phyloP scores from a whole-genome alignment of 1,139 yeast species.

The Hemisphaericaspora xylofermentans region DNA sequence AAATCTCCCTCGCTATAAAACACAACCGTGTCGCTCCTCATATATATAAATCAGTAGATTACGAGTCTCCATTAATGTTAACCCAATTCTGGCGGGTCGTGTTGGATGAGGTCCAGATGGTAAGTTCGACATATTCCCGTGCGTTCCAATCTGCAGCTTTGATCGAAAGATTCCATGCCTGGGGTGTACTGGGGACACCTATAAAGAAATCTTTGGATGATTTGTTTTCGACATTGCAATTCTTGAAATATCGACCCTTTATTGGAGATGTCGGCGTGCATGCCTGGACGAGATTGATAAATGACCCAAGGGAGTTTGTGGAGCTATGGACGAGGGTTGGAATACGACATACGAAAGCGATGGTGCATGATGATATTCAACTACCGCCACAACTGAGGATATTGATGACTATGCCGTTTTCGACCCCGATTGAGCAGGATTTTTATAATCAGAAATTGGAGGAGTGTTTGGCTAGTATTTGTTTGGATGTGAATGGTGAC shows the following conservation, averaged over 20 bases:
- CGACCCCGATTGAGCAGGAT: constrained; percentile 80
- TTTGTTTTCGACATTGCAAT: constrained; percentile 66
- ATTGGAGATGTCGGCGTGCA: constrained; percentile 35
- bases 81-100: constrained; percentile 89
- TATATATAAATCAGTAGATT: constrained; percentile 38
- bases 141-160: constrained; percentile 79
- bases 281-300: constrained; percentile 35
- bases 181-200: constrained; percentile 98
- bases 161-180: constrained; percentile 82
- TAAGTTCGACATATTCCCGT: constrained; percentile 67
- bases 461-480: constrained; percentile 61
- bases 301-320: constrained; percentile 40
- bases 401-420: constrained; percentile 68
- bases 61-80: constrained; percentile 79
- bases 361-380: constrained; percentile 73
- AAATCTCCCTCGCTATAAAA: constrained; percentile 31
- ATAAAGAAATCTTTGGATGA: constrained; percentile 66
- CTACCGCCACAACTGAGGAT: constrained; percentile 77
- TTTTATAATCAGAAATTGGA: constrained; percentile 67
- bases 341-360: constrained; percentile 78
- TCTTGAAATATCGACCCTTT: constrained; percentile 69
- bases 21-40: constrained; percentile 31
- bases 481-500: constrained; percentile 57
- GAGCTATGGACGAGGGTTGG: constrained; percentile 50
- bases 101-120: constrained; percentile 93